phyloP scores from a whole-genome alignment of 345 rosid species.

The Kernera saxatilis region DNA sequence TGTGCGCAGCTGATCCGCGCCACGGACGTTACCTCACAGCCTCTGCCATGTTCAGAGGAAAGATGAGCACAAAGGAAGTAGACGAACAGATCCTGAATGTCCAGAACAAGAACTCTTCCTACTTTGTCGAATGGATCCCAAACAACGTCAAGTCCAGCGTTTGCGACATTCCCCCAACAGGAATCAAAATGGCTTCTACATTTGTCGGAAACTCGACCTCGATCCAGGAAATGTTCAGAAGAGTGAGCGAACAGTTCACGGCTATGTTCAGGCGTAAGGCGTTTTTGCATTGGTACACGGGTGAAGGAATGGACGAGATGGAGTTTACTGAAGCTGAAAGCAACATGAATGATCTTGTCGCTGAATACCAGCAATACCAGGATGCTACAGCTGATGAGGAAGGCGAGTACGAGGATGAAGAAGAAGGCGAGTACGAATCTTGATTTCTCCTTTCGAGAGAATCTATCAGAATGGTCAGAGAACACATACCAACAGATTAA shows the following conservation, averaged over 20 bases:
- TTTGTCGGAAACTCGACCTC: constrained; percentile 79
- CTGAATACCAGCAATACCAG: constrained; percentile 95
- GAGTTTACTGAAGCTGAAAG: constrained; percentile 98
- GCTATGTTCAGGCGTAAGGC: constrained; percentile 98
- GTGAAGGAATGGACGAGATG: constrained; percentile 99
- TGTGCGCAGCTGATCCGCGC: constrained; percentile 98
- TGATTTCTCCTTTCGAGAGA: background rate
- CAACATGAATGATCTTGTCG: constrained; percentile 94
- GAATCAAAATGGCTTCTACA: constrained; percentile 42
- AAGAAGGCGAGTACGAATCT: constrained; percentile 38
- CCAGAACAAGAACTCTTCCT: constrained; percentile 96
- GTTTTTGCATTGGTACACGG: constrained; percentile 95
- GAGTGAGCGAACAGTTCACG: constrained; percentile 98
- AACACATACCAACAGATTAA: background rate
- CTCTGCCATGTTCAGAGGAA: constrained; percentile 95
- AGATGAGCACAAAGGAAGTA: constrained; percentile 98
- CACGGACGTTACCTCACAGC: constrained; percentile 97
- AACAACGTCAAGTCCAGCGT: constrained; percentile 50
- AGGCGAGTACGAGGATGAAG: constrained; percentile 64
- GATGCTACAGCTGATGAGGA: constrained; percentile 93
- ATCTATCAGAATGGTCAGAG: background rate
- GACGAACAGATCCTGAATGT: constrained; percentile 94
- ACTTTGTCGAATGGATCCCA: constrained; percentile 97
- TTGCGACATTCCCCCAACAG: constrained; percentile 45
- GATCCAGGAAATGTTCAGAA: constrained; percentile 95